A percentile compares a stretch with the other conserved stretches of the same genome.
Conservation (phyloP, 78 protist genomes). For the Dictyostelium capitatum region DNA sequence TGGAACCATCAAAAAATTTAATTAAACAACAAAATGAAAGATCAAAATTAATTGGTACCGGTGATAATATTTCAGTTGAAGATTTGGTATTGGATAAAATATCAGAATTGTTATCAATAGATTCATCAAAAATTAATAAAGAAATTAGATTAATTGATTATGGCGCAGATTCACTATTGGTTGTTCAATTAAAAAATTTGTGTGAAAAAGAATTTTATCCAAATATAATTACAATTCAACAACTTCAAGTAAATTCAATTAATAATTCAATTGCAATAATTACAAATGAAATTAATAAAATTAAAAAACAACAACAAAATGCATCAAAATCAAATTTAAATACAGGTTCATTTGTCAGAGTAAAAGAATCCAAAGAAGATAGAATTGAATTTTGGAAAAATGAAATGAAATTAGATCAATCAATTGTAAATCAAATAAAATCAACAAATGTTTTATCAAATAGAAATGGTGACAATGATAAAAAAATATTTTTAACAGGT, state of each 20-base stretch:
- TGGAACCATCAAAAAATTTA: neutral
- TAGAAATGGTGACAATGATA: neutral
- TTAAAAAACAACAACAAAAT: neutral
- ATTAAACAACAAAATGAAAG: neutral
- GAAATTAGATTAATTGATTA: neutral
- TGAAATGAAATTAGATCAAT: slow-evolving; percentile 9
- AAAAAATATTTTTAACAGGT: slow-evolving; percentile 48
- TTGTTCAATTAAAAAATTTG: slow-evolving; percentile 24
- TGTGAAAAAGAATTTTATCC: neutral
- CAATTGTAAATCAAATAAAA: neutral
- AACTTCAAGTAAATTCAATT: neutral
- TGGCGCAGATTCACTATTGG: slow-evolving; percentile 1
- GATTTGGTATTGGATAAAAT: slow-evolving; percentile 5
- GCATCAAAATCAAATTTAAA: too few species aligned
- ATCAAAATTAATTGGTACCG: too few species aligned
- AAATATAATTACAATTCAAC: slow-evolving; percentile 3
- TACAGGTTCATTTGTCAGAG: too few species aligned
- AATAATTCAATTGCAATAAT: neutral
- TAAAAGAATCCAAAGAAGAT: too few species aligned
- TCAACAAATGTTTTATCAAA: too few species aligned
- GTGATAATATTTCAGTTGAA: neutral
- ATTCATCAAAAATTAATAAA: neutral
- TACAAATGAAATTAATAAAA: neutral
- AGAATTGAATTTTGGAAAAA: slow-evolving; percentile 23
- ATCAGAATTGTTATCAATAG: slow-evolving; percentile 41